Base-by-base conservation (phyloP, 805 yeast species). In the Pichia occidentalis region DNA sequence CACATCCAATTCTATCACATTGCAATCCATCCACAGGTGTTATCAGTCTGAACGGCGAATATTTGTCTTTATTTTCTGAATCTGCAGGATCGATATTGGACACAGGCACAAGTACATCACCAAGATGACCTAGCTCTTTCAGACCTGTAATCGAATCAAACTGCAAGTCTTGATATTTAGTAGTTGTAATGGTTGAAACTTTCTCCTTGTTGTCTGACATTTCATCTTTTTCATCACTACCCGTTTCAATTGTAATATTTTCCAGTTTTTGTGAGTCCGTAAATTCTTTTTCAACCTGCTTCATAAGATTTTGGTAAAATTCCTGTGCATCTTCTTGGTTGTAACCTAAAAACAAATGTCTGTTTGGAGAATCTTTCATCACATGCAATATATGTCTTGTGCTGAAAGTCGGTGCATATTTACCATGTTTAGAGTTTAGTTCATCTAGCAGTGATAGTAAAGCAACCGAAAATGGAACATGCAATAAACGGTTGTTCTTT, bases 311-410 rank as follows among this genome's bases (percentile, higher is more conserved):
- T 56, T 88, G 97, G 64, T 88, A 88, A 53, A 88, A 88, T 57
- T 88, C 97, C 60, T 88, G 96, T 0, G 97, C 97, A 63, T 88
- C 97, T 58, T 88, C 96, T 61, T 88, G 97, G 53, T 85, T 86
- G 54, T 85, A 85, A 2, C 96, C 92, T 39, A 77, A 60, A 49
- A 87, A 77, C 43, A 86, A 72, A 54, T 80, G 80, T 52, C 77
- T 82, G 48, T 78, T 80, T 11, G 92, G 88, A 0, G 85, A 83
- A 52, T 81, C 80, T 4, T 82, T 72, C 85, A 84, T 80, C 5
- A 74, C 71, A 51, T 73, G 77, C 36, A 83, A 57, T 31, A 84
- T 59, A 12, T 68, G 67, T 39, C 67, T 71, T 0, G 92, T 79
- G 47, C 72, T 77, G 48, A 76, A 82, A 33, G 73, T 75, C 43